Evolutionary conservation across 148 eudicot genomes (phyloP).

Genomic region (Nepenthes mirabilis): DNA sequence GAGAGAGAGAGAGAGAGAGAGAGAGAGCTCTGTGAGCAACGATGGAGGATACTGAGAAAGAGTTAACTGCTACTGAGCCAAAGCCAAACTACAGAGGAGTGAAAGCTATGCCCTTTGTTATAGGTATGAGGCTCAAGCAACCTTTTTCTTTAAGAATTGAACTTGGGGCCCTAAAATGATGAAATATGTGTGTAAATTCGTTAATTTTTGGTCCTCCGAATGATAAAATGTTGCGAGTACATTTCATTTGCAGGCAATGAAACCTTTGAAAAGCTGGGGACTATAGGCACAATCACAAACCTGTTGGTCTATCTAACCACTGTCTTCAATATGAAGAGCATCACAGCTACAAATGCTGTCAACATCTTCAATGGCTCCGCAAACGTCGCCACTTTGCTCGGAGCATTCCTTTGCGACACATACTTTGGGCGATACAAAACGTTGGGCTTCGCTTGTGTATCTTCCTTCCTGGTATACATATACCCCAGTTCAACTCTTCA

Average conservation of each 20-base stretch:
- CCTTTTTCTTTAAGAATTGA: slow-evolving; percentile 6
- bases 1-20: too few species aligned
- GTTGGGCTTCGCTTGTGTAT: slow-evolving; percentile 16
- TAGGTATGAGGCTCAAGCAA: not conserved
- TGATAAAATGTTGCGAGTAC: too few species aligned
- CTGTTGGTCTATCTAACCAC: slow-evolving; percentile 22
- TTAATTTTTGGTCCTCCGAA: too few species aligned
- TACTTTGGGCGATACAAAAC: slow-evolving; percentile 32
- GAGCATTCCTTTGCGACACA: slow-evolving; percentile 26
- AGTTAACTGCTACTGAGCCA: too few species aligned
- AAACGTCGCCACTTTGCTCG: slow-evolving; percentile 22
- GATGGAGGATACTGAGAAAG: too few species aligned
- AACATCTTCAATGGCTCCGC: slow-evolving; percentile 26
- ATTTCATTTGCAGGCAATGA: slow-evolving; percentile 17
- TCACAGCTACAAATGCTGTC: slow-evolving; percentile 20
- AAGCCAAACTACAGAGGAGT: not conserved
- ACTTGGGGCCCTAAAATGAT: too few species aligned
- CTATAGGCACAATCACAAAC: slow-evolving; percentile 19
- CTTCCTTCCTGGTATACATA: slow-evolving; percentile 18
- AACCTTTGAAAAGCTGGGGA: slow-evolving; percentile 32
- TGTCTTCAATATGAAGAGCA: slow-evolving; percentile 20
- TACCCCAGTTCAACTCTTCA: too few species aligned
- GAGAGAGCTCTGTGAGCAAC: too few species aligned
- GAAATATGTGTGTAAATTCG: too few species aligned
- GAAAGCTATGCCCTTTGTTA: not conserved